Evolutionary conservation across 768 basidiomycete genomes (phyloP).

Genomic region (Rhodotorula babjevae): DNA sequence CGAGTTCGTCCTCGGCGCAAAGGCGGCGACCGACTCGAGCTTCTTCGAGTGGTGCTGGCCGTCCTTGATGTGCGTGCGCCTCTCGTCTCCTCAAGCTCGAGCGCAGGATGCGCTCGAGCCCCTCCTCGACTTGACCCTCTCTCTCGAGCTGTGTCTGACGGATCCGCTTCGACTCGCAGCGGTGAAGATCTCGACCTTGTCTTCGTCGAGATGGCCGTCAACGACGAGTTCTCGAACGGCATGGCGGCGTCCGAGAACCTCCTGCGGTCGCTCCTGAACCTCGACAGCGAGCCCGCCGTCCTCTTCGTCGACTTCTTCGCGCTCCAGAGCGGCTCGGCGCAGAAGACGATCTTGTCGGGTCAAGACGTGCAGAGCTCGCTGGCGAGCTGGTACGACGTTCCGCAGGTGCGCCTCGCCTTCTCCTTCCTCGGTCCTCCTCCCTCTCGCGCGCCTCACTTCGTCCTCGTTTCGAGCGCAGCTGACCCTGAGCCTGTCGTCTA

Average conservation of each 20-base stretch:
- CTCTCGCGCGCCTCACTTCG: too few relatives aligned
- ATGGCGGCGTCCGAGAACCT: neutral
- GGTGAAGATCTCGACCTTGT: slow-evolving; percentile 12
- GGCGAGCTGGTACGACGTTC: slow-evolving; percentile 11
- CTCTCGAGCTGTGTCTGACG: neutral
- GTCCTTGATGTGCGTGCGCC: neutral
- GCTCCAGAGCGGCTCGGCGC: neutral
- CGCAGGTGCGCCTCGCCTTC: neutral
- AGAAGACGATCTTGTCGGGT: neutral
- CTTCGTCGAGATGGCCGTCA: slow-evolving; percentile 12
- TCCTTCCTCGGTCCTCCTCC: too few relatives aligned
- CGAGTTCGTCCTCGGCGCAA: neutral
- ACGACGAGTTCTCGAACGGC: slow-evolving; percentile 2
- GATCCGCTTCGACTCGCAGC: neutral
- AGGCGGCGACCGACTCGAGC: slow-evolving; percentile 8
- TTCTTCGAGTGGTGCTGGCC: slow-evolving; percentile 18
- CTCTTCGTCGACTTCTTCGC: neutral
- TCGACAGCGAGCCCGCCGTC: neutral
- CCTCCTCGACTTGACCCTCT: neutral
- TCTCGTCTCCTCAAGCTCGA: too few relatives aligned
- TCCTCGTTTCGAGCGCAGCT: too few relatives aligned
- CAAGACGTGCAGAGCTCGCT: slow-evolving; percentile 1
- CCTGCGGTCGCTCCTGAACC: neutral
- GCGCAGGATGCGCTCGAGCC: too few relatives aligned
- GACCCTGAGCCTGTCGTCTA: too few relatives aligned